phyloP scores from a whole-genome alignment of 495 filamentous ascomycete species.

The Letharia lupina region DNA sequence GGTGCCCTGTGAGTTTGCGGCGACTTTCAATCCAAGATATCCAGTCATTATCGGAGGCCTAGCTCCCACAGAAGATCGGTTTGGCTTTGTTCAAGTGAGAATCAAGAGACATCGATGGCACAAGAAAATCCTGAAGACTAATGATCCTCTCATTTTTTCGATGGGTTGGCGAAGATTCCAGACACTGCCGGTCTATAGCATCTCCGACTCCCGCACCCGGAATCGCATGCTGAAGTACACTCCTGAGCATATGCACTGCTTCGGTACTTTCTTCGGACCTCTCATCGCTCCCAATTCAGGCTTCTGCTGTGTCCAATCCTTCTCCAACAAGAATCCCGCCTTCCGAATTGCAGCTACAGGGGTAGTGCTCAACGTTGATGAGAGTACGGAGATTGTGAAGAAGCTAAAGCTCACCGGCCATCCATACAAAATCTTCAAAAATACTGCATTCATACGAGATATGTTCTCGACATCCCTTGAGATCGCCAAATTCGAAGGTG shows the following conservation, averaged over 20 bases:
- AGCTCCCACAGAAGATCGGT: conserved; percentile 84
- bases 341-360: conserved; percentile 94
- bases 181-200: conserved; percentile 83
- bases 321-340: conserved; percentile 78
- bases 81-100: conserved; percentile 87
- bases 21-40: conserved; percentile 74
- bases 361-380: conserved; percentile 85
- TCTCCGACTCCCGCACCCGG: conserved; percentile 81
- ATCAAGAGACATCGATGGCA: conserved; percentile 98
- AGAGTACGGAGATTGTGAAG: conserved; percentile 93
- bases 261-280: conserved; percentile 89
- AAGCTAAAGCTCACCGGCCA: conserved; percentile 91
- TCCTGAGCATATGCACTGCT: conserved; percentile 97
- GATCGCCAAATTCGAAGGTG: conserved; percentile 96
- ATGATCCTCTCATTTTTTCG: conserved; percentile 93
- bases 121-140: conserved; percentile 97
- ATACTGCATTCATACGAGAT: conserved; percentile 96
- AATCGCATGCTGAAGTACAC: conserved; percentile 98
- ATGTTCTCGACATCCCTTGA: conserved; percentile 93
- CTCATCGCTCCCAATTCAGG: conserved; percentile 91
- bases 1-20: conserved; percentile 84
- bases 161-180: conserved; percentile 97
- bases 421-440: conserved; percentile 97
- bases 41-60: conserved; percentile 87
- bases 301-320: conserved; percentile 87